phyloP scores from a whole-genome alignment of 208 protist species.

The Leptomonas pyrrhocoris region DNA sequence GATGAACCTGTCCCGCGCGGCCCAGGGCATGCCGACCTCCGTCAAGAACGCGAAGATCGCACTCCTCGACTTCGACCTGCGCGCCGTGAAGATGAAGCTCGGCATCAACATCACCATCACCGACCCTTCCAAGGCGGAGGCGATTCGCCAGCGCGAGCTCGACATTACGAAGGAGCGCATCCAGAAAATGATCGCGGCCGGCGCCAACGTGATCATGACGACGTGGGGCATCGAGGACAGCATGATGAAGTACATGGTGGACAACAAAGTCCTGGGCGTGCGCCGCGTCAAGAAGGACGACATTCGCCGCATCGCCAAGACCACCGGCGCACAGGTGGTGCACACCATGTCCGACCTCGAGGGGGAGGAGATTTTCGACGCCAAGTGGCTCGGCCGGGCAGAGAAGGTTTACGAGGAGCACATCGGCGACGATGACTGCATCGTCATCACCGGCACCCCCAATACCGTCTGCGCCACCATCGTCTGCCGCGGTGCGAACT shows the following conservation, averaged over 20 bases:
- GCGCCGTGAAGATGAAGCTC: conserved; percentile 96
- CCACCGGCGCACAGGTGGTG: conserved; percentile 95
- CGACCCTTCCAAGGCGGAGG: conserved; percentile 98
- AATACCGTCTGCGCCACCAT: conserved; percentile 94
- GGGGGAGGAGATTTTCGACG: conserved; percentile 97
- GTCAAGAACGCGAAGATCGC: conserved; percentile 98
- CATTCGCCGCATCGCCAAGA: conserved; percentile 97
- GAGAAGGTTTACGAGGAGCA: conserved; percentile 96
- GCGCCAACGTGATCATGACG: conserved; percentile 99
- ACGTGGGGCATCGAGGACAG: conserved; percentile 99
- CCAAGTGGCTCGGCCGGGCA: conserved; percentile 92
- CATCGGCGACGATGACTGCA: conserved; percentile 98
- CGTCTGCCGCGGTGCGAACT: conserved; percentile 98
- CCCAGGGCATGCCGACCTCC: conserved; percentile 97
- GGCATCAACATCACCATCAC: conserved; percentile 98
- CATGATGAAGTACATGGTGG: conserved; percentile 99
- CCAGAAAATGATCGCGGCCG: conserved; percentile 97
- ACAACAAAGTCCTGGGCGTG: conserved; percentile 96
- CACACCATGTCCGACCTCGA: conserved; percentile 97
- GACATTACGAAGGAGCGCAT: conserved; percentile 98
- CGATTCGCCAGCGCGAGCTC: conserved; percentile 95
- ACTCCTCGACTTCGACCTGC: conserved; percentile 99
- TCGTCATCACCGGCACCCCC: conserved; percentile 92
- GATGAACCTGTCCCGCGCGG: conserved; percentile 96
- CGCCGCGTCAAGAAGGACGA: conserved; percentile 97